Percentiles rank a stretch among this genome's conserved stretches.
Evolutionary conservation across 805 yeast genomes (phyloP).

Genomic region (Ogataea nakhonphanomensis): DNA sequence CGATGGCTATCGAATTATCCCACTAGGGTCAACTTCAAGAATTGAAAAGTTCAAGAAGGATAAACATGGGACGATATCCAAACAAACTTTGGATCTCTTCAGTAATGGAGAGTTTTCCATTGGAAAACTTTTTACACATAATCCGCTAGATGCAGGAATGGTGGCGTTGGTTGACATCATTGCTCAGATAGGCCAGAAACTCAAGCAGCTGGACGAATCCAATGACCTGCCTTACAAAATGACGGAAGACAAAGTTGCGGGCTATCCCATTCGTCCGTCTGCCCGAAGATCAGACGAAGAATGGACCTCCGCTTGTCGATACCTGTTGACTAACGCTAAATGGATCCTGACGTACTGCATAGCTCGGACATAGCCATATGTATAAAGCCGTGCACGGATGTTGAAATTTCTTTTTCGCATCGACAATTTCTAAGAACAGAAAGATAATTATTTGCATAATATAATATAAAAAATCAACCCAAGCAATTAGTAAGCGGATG

Average conservation of each 20-base stretch:
- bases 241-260: constrained; percentile 70
- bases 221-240: constrained; percentile 75
- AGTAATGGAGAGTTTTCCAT: constrained; percentile 71
- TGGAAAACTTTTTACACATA: constrained; percentile 68
- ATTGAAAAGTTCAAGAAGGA: constrained; percentile 55
- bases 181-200: constrained; percentile 43
- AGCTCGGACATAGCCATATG: constrained; percentile 20
- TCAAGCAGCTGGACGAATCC: constrained; percentile 45
- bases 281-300: constrained; percentile 62
- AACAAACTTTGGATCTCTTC: constrained; percentile 46
- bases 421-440: constrained; percentile 5
- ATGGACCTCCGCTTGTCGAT: constrained; percentile 90
- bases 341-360: constrained; percentile 81
- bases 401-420: not conserved
- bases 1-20: constrained; percentile 61
- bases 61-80: constrained; percentile 30
- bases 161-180: constrained; percentile 68
- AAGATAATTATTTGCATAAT: constrained; percentile 9
- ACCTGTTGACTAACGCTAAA: constrained; percentile 70
- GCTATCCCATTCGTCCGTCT: constrained; percentile 66
- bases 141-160: constrained; percentile 77
- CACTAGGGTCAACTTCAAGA: constrained; percentile 81
- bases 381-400: constrained; percentile 3
- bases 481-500: not conserved
- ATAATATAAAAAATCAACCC: not conserved